Base-by-base conservation (phyloP, 352 stramenopile species). In the Thraustochytrium sp. region DNA sequence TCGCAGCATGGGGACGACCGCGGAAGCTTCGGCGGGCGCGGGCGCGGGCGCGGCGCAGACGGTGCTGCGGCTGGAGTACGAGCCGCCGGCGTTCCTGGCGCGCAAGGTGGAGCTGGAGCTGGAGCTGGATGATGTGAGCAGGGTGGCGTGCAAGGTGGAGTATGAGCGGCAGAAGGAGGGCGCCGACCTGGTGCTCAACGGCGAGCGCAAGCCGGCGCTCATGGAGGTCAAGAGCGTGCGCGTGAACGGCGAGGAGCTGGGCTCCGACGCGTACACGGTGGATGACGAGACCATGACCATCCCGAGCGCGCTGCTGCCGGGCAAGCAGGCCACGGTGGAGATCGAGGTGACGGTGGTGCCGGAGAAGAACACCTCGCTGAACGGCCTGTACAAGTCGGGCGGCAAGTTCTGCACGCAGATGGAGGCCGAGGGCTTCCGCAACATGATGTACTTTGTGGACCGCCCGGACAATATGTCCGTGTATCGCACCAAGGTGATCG, bases 401-500 rank as follows among this genome's bases (percentile, higher is more conserved):
- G 73, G 76, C 34, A 86, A 87, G 87, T 94, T 93, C 63, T 95
- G 90, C 84, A 94, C 91, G 21, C 92, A 96, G 84, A 93, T 90
- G 83, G 91, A 94, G 84, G 91, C 90, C 46, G 88, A 92, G 85
- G 90, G 89, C 37, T 93, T 92, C 84, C 85, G 91, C 18, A 84
- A 90, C 16, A 95, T 96, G 82, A 95, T 90, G 0, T 95, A 91
- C 82, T 93, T 92, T 74, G 88, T 92, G 2, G 92, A 96, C 87
- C 86, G 92, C 36, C 92, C 92, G 9, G 92, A 96, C 85, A 92
- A 94, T 44, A 95, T 95, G 91, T 90, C 90, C 4, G 87, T 86
- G 13, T 95, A 93, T 85, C 84, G 53, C 34, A 87, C 92, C 26
- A 68, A 87, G 29, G 86, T 96, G 29, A 88, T 92, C 64, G 92